Base-by-base conservation (phyloP, 805 yeast genomes). In the Yamadazyma ubonensis region DNA sequence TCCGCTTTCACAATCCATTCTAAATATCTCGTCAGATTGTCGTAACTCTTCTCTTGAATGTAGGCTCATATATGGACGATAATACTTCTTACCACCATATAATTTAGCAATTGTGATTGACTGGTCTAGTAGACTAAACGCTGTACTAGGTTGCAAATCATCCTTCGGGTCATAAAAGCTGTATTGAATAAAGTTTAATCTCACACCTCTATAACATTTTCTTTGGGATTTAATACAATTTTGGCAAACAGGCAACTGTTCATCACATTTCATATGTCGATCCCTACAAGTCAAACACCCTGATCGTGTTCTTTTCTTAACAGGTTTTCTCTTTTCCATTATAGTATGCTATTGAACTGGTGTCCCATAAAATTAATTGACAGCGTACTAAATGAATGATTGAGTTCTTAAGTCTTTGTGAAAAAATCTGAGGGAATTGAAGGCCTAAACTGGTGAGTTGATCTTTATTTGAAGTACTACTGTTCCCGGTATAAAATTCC, bases 261-360 rank as follows among this genome's bases (percentile, higher is more conserved):
- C 83, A 52, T 81, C 86, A 58, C 86, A 81, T 52, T 79, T 81
- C 66, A 80, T 77, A 56, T 81, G 81, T 31, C 86, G 67, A 43
- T 78, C 76, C 38, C 86, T 73, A 51, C 86, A 81, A 8, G 81
- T 78, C 37, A 75, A 57, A 52, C 84, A 78, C 11, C 84, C 84
- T 7, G 71, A 65, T 37, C 74, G 55, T 9, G 73, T 65, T 48
- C 74, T 55, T 41, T 62, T 49, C 42, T 65, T 67, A 2, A 44
- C 36, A 10, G 39, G 36, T 33, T 42, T 44, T 15, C 23, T 6
- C 17, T 30, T 37, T 8, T 20, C 33, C 40, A 37, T 37, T 23
- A 30, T 30, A 19, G 10, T 11, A 17, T n/a, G n/a, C n/a, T n/a
- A n/a, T n/a, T n/a, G n/a, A n/a, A n/a, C n/a, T n/a, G n/a, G n/a